These are phyloP conservation scores for Acacia concinna DNA, from an alignment of 331 rosid genomes.

Conservation along the genomic window DNA sequence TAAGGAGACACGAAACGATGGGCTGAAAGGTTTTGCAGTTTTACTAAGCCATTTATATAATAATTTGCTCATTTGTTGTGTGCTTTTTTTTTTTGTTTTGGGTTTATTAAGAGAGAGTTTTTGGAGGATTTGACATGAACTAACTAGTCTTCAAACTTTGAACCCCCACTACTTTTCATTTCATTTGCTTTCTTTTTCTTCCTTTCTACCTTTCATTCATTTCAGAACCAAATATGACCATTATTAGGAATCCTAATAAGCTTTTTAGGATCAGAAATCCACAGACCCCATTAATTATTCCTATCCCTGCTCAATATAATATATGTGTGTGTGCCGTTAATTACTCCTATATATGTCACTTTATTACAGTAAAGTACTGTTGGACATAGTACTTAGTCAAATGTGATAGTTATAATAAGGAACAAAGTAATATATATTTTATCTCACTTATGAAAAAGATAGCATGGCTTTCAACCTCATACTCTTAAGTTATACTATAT, in stretches of 20 bases:
- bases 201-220: conserved; percentile 30
- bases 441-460: too few species aligned
- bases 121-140: conserved; percentile 64
- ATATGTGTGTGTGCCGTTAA: not conserved
- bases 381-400: not conserved
- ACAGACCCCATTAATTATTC: conserved; percentile 21
- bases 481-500: too few species aligned
- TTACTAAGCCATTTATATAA: conserved; percentile 56
- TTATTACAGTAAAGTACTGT: not conserved
- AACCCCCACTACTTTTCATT: conserved; percentile 26
- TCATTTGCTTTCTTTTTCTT: not conserved
- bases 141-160: conserved; percentile 12
- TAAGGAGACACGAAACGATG: conserved; percentile 76
- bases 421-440: too few species aligned
- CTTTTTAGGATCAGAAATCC: conserved; percentile 53
- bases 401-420: too few species aligned
- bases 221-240: conserved; percentile 34
- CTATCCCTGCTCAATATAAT: not conserved
- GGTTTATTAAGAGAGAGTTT: too few species aligned
- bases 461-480: too few species aligned
- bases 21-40: conserved; percentile 61
- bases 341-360: not conserved
- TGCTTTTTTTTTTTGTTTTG: too few species aligned
- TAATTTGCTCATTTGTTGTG: not conserved
- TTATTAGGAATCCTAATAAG: conserved; percentile 43